Percentiles rank a stretch among this genome's conserved stretches.
Conservation (phyloP, 2,329 filamentous ascomycete genomes). For the Aspergillus amoenus region DNA sequence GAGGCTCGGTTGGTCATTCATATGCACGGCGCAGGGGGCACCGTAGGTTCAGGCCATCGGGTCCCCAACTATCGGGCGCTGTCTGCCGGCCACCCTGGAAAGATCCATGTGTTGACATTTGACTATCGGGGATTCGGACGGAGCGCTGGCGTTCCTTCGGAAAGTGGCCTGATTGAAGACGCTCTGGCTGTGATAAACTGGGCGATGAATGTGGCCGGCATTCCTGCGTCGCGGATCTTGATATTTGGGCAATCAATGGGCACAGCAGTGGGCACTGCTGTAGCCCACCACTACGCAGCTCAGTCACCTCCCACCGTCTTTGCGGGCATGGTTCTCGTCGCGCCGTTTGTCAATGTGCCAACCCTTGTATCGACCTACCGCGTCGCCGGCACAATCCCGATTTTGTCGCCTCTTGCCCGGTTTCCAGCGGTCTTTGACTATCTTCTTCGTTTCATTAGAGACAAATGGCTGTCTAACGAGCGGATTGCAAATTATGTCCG, state of each 20-base stretch:
- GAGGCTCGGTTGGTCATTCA: constrained; percentile 49
- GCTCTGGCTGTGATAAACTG: constrained; percentile 55
- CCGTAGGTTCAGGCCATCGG: constrained; percentile 56
- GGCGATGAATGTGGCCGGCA: constrained; percentile 52
- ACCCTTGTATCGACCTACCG: constrained; percentile 58
- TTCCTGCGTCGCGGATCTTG: constrained; percentile 57
- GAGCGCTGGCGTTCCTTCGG: constrained; percentile 55
- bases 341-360: constrained; percentile 57
- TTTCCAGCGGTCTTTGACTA: constrained; percentile 38
- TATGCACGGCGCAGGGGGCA: constrained; percentile 58
- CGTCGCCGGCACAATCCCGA: constrained; percentile 55
- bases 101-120: constrained; percentile 58
- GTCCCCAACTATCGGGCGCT: constrained; percentile 55
- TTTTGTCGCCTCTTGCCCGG: constrained; percentile 52
- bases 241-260: constrained; percentile 62
- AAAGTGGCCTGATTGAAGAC: constrained; percentile 55
- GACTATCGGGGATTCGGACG: constrained; percentile 54
- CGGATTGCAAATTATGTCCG: not conserved
- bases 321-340: constrained; percentile 56
- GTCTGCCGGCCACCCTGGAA: constrained; percentile 42
- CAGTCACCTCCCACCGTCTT: constrained; percentile 49
- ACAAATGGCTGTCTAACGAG: constrained; percentile 15
- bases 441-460: constrained; percentile 14
- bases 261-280: constrained; percentile 51
- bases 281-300: constrained; percentile 45